Percentiles rank a stretch among this genome's conserved stretches.
Evolutionary conservation across 2,329 filamentous ascomycete genomes (phyloP).

Genomic region (Phialemonium atrogriseum): DNA sequence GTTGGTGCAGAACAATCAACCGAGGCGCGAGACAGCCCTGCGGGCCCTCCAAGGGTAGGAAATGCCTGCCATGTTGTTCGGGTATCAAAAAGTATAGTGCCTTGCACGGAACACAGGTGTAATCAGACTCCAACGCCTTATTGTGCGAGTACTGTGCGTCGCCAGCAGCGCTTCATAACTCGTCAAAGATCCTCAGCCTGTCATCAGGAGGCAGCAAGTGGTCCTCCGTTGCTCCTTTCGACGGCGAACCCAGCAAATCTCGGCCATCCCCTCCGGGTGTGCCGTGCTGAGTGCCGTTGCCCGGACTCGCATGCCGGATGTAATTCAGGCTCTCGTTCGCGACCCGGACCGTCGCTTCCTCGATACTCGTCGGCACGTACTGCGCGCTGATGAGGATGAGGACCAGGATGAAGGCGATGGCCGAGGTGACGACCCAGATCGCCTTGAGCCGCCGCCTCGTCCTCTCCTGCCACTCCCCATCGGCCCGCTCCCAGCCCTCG

Average conservation of each 20-base stretch:
- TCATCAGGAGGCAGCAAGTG: conserved; percentile 18
- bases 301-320: conserved; percentile 6
- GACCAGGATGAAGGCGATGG: conserved; percentile 37
- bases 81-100: no score
- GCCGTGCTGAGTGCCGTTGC: no score
- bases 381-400: conserved; percentile 31
- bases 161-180: no score
- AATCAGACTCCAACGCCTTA: no score
- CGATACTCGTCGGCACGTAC: conserved; percentile 16
- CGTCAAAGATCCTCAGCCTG: conserved; percentile 35
- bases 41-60: no score
- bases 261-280: no score
- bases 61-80: no score
- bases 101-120: no score
- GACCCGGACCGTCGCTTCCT: conserved; percentile 6
- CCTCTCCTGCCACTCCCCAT: conserved; percentile 59
- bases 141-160: no score
- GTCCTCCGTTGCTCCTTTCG: conserved; percentile 15
- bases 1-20: no score
- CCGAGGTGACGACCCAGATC: conserved; percentile 52
- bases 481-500: conserved; percentile 58
- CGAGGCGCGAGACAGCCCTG: no score
- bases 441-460: conserved; percentile 55
- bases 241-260: not conserved
- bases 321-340: conserved; percentile 9